Conservation (phyloP, 164 flowering plant genomes). For the Euptelea pleiosperma region DNA sequence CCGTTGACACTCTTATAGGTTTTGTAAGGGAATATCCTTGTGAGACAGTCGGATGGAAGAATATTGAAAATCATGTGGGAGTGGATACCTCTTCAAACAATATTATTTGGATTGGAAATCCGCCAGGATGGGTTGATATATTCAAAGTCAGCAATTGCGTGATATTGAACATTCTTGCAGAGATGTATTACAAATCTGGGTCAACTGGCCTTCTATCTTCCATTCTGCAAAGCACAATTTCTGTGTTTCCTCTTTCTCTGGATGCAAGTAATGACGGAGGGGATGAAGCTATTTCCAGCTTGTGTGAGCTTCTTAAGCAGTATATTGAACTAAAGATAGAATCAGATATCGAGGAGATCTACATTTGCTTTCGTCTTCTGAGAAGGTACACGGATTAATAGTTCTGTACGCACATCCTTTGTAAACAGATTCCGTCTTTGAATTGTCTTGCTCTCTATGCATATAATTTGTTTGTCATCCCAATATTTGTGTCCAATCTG, state of each 20-base stretch:
- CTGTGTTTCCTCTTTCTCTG: conserved; percentile 16
- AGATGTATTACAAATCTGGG: conserved; percentile 41
- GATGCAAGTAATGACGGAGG: conserved; percentile 32
- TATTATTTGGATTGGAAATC: conserved; percentile 68
- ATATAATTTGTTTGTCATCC: neutral
- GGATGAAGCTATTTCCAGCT: conserved; percentile 38
- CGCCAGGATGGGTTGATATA: conserved; percentile 74
- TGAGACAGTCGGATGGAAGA: conserved; percentile 12
- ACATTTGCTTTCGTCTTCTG: conserved; percentile 67
- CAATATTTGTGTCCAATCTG: neutral
- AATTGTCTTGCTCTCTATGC: neutral
- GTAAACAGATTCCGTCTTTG: neutral
- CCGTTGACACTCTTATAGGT: conserved; percentile 20
- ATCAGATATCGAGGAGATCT: conserved; percentile 80
- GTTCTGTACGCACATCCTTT: neutral
- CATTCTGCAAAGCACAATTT: conserved; percentile 43
- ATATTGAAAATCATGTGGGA: conserved; percentile 9
- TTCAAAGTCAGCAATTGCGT: conserved; percentile 50
- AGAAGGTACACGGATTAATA: conserved; percentile 53
- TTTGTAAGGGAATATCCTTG: conserved; percentile 10
- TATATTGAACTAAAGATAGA: conserved; percentile 64
- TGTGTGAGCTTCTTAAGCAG: conserved; percentile 76
- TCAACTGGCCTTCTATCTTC: conserved; percentile 42
- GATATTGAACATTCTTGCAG: conserved; percentile 47
- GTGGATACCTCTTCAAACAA: conserved; percentile 16